Evolutionary conservation across 2,329 filamentous ascomycete species (phyloP), one percentile per base, ranked within the genome.

Genomic region (Teratosphaeriaceae sp.): DNA sequence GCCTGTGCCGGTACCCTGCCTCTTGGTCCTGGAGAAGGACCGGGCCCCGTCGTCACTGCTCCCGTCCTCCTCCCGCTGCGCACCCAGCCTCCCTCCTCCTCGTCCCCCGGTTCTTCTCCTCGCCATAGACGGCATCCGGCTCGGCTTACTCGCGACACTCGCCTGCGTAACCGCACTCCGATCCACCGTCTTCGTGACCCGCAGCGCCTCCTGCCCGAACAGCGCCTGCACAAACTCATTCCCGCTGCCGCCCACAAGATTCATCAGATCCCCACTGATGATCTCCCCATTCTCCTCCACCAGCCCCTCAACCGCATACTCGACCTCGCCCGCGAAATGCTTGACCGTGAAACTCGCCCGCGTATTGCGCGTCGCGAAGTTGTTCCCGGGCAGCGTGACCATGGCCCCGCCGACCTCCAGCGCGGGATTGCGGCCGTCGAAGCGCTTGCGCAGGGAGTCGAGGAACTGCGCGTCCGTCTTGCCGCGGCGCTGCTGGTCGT

Each of bases 221-320:
- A 98, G 78, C 38, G 89, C 85, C 23, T 83, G 74, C 13, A 98
- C 81, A 55, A 98, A 98, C 30, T 86, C 79, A 62, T 85, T 95
- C 67, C 86, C 89, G 45, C 88, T 90, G 3, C 81, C 81, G 57
- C 84, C 86, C 66, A 98, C 84, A 56, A 98, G 76, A 66, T 94
- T 96, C 75, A 98, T 88, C 55, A 98, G 71, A 64, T 98, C 92
- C 20, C 88, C 90, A 3, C 89, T 95, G 50, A 98, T 92, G 49
- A 95, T 80, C 63, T 98, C 92, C 41, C 89, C 88, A 53, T 98
- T 98, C 66, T 95, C 89, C 64, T 98, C 92, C 2, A 97, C 76
- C 18, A 98, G 71, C 4, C 87, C 87, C 55, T 84, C 83, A 47
- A 94, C 78, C 2, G 87, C 82, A 60, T 98, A 98, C 48, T 98